Evolutionary conservation across 2,329 filamentous ascomycete species (phyloP).

Genomic region (Hypoxylon rubiginosum): DNA sequence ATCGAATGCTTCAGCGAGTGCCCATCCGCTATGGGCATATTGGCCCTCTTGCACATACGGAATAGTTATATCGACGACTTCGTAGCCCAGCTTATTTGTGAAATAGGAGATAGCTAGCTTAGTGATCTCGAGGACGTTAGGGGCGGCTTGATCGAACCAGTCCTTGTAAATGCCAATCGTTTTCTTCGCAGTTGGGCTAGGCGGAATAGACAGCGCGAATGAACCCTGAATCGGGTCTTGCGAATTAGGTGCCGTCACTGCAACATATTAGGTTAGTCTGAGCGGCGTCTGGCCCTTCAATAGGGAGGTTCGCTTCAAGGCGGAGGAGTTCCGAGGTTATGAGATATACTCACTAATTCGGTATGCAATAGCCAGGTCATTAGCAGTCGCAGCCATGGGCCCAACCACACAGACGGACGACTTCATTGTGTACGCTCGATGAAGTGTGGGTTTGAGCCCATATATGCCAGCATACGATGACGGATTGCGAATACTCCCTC

Average conservation of each 20-base stretch:
- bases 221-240: constrained; percentile 69
- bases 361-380: constrained; percentile 86
- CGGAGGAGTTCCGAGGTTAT: background rate
- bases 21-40: constrained; percentile 81
- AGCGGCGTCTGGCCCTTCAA: background rate
- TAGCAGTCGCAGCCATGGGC: constrained; percentile 80
- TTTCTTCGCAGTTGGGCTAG: constrained; percentile 62
- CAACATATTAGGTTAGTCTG: constrained; percentile 2
- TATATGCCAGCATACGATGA: constrained; percentile 82
- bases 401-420: constrained; percentile 74
- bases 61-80: constrained; percentile 71
- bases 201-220: constrained; percentile 71
- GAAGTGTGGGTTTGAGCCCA: constrained; percentile 83
- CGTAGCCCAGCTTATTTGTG: constrained; percentile 60
- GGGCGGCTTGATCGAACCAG: constrained; percentile 79
- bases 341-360: constrained; percentile 64
- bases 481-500: constrained; percentile 82
- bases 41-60: constrained; percentile 79
- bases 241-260: constrained; percentile 77
- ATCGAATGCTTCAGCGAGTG: constrained; percentile 77
- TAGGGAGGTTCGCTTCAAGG: background rate
- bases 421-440: constrained; percentile 72
- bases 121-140: constrained; percentile 72
- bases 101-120: constrained; percentile 70
- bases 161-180: constrained; percentile 77